A percentile compares a stretch with the other conserved stretches of the same genome.
Conservation (phyloP, 805 yeast genomes). For the Saccharomyces kudriavzevii region DNA sequence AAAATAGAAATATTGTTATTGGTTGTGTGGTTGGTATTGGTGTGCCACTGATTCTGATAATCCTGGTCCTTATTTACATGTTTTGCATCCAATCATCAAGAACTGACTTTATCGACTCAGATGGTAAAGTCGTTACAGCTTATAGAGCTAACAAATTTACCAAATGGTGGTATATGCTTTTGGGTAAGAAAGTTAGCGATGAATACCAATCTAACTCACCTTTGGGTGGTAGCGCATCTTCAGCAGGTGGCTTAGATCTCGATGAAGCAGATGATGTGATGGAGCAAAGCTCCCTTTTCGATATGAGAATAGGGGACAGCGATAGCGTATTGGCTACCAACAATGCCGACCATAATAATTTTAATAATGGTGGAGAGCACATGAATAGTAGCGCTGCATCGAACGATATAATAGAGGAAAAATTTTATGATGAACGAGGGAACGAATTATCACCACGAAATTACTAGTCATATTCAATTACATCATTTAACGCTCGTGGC, state of each 20-base stretch:
- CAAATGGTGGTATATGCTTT: slow-evolving; percentile 15
- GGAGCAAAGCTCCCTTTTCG: not conserved
- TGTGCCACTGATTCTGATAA: slow-evolving; percentile 40
- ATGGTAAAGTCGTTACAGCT: slow-evolving; percentile 26
- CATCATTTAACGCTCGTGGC: not conserved
- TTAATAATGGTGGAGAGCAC: slow-evolving; percentile 4
- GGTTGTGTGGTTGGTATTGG: slow-evolving; percentile 68
- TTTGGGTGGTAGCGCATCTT: slow-evolving; percentile 10
- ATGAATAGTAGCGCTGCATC: slow-evolving; percentile 8
- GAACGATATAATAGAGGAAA: slow-evolving; percentile 18
- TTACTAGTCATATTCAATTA: slow-evolving; percentile 6
- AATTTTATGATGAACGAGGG: slow-evolving; percentile 17
- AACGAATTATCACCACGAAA: slow-evolving; percentile 20
- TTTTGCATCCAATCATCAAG: slow-evolving; percentile 20
- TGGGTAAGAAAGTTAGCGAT: slow-evolving; percentile 17
- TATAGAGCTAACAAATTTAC: slow-evolving; percentile 17
- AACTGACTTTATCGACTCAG: slow-evolving; percentile 26
- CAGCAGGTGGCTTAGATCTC: not conserved
- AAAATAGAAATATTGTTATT: slow-evolving; percentile 44
- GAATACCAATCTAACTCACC: slow-evolving; percentile 24
- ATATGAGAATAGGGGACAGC: not conserved
- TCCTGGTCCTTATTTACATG: slow-evolving; percentile 13
- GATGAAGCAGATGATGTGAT: slow-evolving; percentile 1
- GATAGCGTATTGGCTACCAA: not conserved
- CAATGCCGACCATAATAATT: not conserved